Percentiles rank a stretch among this genome's conserved stretches.
Evolutionary conservation across 129 eudicot genomes (phyloP).

Genomic region (Artemisia tridentata): DNA sequence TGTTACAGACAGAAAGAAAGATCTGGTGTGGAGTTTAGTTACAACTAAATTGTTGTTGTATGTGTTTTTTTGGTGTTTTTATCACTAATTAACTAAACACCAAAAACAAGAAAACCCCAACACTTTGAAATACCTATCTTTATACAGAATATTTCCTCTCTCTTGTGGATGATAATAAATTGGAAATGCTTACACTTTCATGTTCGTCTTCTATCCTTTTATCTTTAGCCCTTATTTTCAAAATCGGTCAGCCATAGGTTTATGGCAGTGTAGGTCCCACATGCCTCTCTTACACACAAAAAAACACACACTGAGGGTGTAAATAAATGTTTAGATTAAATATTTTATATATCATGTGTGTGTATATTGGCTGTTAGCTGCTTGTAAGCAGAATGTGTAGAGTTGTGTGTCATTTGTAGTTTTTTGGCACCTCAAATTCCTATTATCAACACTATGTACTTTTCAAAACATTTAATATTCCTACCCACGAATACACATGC

Average conservation of each 20-base stretch:
- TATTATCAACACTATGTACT: constrained; percentile 45
- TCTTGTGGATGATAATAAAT: constrained; percentile 6
- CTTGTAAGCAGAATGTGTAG: constrained; percentile 85
- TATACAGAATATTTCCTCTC: constrained; percentile 48
- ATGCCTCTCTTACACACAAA: constrained; percentile 14
- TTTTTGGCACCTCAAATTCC: constrained; percentile 63
- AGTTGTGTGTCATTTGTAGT: constrained; percentile 60
- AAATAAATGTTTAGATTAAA: constrained; percentile 15
- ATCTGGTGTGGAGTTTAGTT: constrained; percentile 44
- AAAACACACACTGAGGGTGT: background rate
- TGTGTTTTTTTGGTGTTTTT: constrained; percentile 49
- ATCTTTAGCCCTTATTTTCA: constrained; percentile 47
- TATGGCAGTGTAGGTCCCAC: constrained; percentile 46
- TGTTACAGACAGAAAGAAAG: constrained; percentile 41
- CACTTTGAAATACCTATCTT: constrained; percentile 26
- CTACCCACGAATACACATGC: constrained; percentile 32
- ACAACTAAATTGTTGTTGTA: constrained; percentile 50
- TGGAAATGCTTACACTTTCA: constrained; percentile 25
- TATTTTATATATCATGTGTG: constrained; percentile 24
- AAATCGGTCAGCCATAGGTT: constrained; percentile 78
- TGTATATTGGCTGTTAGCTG: constrained; percentile 70
- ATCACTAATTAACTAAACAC: constrained; percentile 45
- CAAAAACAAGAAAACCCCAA: constrained; percentile 57
- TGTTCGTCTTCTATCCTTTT: constrained; percentile 48
- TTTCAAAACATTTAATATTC: constrained; percentile 26